Percentiles rank a stretch among this genome's conserved stretches.
Conservation (phyloP, 768 basidiomycete genomes). For the Lentinula lateritia region DNA sequence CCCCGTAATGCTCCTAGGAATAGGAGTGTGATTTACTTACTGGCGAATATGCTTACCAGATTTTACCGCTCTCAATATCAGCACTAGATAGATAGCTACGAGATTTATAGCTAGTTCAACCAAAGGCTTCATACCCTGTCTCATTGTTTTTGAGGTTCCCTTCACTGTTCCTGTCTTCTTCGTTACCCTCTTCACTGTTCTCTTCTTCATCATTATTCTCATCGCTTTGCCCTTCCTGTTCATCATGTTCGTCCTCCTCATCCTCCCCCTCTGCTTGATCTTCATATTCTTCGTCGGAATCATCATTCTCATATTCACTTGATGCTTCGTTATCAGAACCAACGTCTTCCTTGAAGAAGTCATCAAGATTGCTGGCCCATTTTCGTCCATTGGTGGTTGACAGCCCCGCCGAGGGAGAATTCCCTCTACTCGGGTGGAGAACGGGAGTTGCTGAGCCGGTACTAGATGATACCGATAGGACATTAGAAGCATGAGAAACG, state of each 20-base stretch:
- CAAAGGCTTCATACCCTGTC: background rate
- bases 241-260: slow-evolving; percentile 17
- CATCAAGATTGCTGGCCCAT: slow-evolving; percentile 58
- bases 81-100: too few relatives aligned
- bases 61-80: too few relatives aligned
- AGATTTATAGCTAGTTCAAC: background rate
- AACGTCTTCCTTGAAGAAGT: slow-evolving; percentile 62
- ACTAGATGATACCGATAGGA: slow-evolving; percentile 34
- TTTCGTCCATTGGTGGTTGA: slow-evolving; percentile 29
- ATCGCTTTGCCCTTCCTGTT: slow-evolving; percentile 17
- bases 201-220: background rate
- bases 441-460: slow-evolving; percentile 37
- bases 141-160: background rate
- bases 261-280: slow-evolving; percentile 16
- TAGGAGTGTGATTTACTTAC: too few relatives aligned
- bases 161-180: too few relatives aligned
- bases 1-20: too few relatives aligned
- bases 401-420: slow-evolving; percentile 38
- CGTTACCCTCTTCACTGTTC: background rate
- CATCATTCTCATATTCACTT: slow-evolving; percentile 20
- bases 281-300: slow-evolving; percentile 24
- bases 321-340: slow-evolving; percentile 14
- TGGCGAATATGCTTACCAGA: too few relatives aligned
- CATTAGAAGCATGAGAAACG: slow-evolving; percentile 21
- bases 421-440: slow-evolving; percentile 44